These are phyloP conservation scores for Chytriomyces hyalinus DNA, from an alignment of 192 early-diverging fungal species.

Conservation along the genomic window DNA sequence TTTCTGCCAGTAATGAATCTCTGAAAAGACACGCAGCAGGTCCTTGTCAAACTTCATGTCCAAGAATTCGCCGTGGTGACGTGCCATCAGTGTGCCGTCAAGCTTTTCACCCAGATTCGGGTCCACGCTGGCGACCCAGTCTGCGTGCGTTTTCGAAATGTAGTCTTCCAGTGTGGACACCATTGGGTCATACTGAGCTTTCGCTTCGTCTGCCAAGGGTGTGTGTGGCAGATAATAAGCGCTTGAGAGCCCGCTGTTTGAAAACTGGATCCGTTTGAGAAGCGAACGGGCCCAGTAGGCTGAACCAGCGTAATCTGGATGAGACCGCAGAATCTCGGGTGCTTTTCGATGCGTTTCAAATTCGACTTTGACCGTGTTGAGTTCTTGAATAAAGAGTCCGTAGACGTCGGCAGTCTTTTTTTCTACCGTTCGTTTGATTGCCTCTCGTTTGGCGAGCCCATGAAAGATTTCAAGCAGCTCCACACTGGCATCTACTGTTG, in stretches of 20 bases:
- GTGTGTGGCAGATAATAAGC: conserved; percentile 66
- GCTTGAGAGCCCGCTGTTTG: conserved; percentile 46
- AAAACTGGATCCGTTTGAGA: conserved; percentile 52
- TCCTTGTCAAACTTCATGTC: conserved; percentile 68
- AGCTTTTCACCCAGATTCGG: conserved; percentile 48
- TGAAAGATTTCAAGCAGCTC: conserved; percentile 70
- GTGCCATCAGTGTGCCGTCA: conserved; percentile 56
- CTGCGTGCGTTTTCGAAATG: conserved; percentile 58
- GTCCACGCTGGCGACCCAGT: conserved; percentile 55
- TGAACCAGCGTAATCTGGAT: conserved; percentile 65
- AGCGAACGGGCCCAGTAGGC: conserved; percentile 66
- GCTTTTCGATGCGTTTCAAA: conserved; percentile 65
- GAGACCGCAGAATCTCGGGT: conserved; percentile 60
- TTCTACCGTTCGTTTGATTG: conserved; percentile 69
- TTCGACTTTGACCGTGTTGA: conserved; percentile 65
- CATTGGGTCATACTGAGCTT: conserved; percentile 59
- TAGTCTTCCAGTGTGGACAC: conserved; percentile 64
- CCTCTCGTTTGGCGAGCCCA: conserved; percentile 65
- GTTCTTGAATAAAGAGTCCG: conserved; percentile 57
- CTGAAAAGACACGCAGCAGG: conserved; percentile 59
- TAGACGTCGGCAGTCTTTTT: conserved; percentile 70
- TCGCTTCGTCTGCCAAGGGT: conserved; percentile 57
- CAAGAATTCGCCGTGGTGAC: conserved; percentile 46
- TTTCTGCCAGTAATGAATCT: conserved; percentile 66
- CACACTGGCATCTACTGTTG: conserved; percentile 60